phyloP scores from a whole-genome alignment of 2,329 filamentous ascomycete genomes.

The Hypoxylon sp. region DNA sequence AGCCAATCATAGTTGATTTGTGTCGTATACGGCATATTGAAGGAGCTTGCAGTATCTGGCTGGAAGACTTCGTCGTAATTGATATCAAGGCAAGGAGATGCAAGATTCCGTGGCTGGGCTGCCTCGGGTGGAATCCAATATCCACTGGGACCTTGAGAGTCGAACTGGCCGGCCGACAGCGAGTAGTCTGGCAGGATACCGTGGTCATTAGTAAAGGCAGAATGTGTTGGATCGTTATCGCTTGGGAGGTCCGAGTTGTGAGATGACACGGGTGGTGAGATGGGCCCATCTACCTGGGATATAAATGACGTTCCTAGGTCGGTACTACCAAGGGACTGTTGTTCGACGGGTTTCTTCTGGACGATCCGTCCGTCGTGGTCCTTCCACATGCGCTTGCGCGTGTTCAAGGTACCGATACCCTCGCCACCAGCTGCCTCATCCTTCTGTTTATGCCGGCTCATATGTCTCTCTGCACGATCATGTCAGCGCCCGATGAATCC shows the following conservation, averaged over 20 bases:
- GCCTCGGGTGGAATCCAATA: constrained; percentile 29
- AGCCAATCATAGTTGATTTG: constrained; percentile 75
- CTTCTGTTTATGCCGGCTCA: constrained; percentile 67
- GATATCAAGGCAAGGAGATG: constrained; percentile 40
- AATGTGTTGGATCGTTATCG: constrained; percentile 26
- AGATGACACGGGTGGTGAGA: constrained; percentile 39
- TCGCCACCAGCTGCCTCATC: constrained; percentile 69
- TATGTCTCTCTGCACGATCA: constrained; percentile 66
- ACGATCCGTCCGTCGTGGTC: constrained; percentile 68
- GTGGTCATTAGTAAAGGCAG: constrained; percentile 23
- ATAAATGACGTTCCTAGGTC: constrained; percentile 11
- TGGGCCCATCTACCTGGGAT: constrained; percentile 31
- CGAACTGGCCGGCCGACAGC: constrained; percentile 28
- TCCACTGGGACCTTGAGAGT: constrained; percentile 18
- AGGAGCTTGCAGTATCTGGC: constrained; percentile 73
- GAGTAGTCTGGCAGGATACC: constrained; percentile 30
- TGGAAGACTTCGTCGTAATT: constrained; percentile 69
- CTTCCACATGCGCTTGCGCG: constrained; percentile 70
- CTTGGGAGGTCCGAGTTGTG: constrained; percentile 38
- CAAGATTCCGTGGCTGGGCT: constrained; percentile 23
- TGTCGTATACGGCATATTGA: constrained; percentile 76
- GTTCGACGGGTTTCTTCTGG: constrained; percentile 56
- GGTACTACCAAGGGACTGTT: constrained; percentile 17
- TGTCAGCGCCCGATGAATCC: constrained; percentile 38
- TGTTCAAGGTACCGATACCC: constrained; percentile 66